These are phyloP conservation scores for Rehmannia glutinosa DNA, from an alignment of 257 asterid genomes.

Conservation along the genomic window DNA sequence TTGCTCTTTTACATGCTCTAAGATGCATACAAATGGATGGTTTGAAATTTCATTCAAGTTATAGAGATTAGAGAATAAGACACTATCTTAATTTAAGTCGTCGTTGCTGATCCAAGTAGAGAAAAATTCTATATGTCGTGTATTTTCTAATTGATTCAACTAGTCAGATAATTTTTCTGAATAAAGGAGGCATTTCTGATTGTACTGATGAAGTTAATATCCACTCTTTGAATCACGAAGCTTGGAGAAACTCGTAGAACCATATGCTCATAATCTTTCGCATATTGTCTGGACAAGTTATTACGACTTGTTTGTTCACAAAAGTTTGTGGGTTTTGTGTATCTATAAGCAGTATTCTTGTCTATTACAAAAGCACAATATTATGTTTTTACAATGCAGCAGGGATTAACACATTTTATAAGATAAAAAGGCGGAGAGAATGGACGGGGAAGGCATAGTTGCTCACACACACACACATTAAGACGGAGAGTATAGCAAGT, in stretches of 20 bases:
- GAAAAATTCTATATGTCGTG: neutral
- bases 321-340: neutral
- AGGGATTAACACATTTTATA: neutral
- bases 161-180: neutral
- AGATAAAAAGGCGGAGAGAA: neutral
- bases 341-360: neutral
- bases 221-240: neutral
- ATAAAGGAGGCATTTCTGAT: neutral
- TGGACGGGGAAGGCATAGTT: neutral
- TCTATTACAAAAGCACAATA: neutral
- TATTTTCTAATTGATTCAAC: neutral
- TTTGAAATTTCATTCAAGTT: slow-evolving; percentile 4
- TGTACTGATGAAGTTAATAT: neutral
- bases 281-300: neutral
- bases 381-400: neutral
- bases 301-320: neutral
- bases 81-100: neutral
- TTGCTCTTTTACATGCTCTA: neutral
- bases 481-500: neutral
- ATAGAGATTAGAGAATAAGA: neutral
- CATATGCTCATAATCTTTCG: neutral
- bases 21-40: neutral
- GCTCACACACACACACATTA: no score
- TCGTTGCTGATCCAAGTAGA: neutral
- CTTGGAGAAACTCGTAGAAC: neutral